Evolutionary conservation across 108 stramenopile species (phyloP).

Genomic region (Conticribra guillardii): DNA sequence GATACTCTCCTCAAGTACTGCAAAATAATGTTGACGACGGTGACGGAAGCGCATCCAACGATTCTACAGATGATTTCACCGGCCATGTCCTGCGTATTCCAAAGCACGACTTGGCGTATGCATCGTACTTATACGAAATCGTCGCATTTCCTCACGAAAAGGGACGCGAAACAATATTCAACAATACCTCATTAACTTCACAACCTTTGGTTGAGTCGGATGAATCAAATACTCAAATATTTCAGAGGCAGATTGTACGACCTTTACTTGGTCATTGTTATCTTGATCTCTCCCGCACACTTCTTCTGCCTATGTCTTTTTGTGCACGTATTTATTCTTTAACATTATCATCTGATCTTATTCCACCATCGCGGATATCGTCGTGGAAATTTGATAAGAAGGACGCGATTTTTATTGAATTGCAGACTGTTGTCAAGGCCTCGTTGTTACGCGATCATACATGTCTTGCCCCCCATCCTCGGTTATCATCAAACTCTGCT

Average conservation of each 20-base stretch:
- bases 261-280: slow-evolving; percentile 42
- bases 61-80: too few relatives aligned
- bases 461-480: slow-evolving; percentile 17
- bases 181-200: neutral
- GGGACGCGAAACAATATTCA: neutral
- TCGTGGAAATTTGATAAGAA: slow-evolving; percentile 25
- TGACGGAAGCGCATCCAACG: too few relatives aligned
- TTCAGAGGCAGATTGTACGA: slow-evolving; percentile 34
- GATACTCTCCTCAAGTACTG: slow-evolving; percentile 7
- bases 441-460: slow-evolving; percentile 46
- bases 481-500: neutral
- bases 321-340: slow-evolving; percentile 24
- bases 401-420: neutral
- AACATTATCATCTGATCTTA: slow-evolving; percentile 28
- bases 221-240: slow-evolving; percentile 21
- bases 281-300: slow-evolving; percentile 24
- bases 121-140: neutral
- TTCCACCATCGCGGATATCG: slow-evolving; percentile 34
- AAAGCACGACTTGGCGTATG: slow-evolving; percentile 32
- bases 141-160: neutral
- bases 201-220: neutral
- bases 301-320: slow-evolving; percentile 22
- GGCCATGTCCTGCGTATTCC: slow-evolving; percentile 24
- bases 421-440: slow-evolving; percentile 16
- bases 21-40: neutral